Evolutionary conservation across 2,329 filamentous ascomycete species (phyloP).

Genomic region (Chrysoporthe cubensis): DNA sequence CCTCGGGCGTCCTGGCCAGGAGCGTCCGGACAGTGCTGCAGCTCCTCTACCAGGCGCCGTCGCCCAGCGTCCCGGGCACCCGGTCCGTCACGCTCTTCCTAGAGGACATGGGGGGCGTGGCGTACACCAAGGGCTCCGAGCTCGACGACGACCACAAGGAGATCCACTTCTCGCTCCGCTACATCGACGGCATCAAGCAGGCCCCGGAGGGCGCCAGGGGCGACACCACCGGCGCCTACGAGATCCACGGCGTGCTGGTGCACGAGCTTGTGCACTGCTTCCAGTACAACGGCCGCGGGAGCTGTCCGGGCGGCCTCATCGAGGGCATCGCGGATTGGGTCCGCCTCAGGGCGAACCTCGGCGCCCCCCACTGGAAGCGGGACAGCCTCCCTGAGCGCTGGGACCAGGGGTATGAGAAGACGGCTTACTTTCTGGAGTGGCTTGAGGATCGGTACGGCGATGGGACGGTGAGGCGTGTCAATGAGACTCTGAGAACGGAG

Average conservation of each 20-base stretch:
- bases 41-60: conserved; percentile 64
- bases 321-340: conserved; percentile 97
- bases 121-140: conserved; percentile 70
- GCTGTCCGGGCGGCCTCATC: conserved; percentile 75
- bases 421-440: conserved; percentile 88
- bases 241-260: conserved; percentile 82
- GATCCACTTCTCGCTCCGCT: conserved; percentile 71
- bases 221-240: conserved; percentile 45
- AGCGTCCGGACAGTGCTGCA: conserved; percentile 71
- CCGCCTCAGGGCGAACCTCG: conserved; percentile 71
- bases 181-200: conserved; percentile 59
- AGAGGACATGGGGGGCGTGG: conserved; percentile 79
- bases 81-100: conserved; percentile 86
- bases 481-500: conserved; percentile 66
- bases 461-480: conserved; percentile 65
- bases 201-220: conserved; percentile 41
- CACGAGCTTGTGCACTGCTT: conserved; percentile 97
- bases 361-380: conserved; percentile 81
- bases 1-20: conserved; percentile 61
- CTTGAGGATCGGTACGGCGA: conserved; percentile 69
- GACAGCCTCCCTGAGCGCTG: conserved; percentile 61
- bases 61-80: conserved; percentile 47
- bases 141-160: conserved; percentile 30
- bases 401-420: conserved; percentile 89
- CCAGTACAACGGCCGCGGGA: conserved; percentile 71